These are phyloP conservation scores for Aspergillus intermedius DNA, from an alignment of 2,329 filamentous ascomycete species.

Conservation along the genomic window DNA sequence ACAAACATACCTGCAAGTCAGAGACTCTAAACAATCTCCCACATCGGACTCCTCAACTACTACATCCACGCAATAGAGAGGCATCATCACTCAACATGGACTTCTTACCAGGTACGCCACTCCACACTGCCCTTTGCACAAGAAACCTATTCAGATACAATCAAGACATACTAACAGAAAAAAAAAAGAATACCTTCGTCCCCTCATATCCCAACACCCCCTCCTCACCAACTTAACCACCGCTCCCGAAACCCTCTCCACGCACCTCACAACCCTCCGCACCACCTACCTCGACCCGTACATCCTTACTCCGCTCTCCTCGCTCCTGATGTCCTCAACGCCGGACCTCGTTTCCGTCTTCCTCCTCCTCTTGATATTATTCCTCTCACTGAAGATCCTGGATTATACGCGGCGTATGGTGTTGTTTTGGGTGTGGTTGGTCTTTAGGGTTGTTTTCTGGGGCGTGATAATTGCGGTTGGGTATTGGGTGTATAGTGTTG, in stretches of 20 bases:
- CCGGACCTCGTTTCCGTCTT: constrained; percentile 32
- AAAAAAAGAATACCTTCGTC: constrained; percentile 16
- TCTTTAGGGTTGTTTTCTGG: constrained; percentile 60
- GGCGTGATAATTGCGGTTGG: constrained; percentile 49
- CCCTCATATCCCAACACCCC: constrained; percentile 10
- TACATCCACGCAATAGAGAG: not conserved
- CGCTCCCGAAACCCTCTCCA: constrained; percentile 9
- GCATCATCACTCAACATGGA: constrained; percentile 8
- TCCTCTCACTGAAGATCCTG: constrained; percentile 59
- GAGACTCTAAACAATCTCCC: no score
- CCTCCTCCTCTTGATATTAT: constrained; percentile 54
- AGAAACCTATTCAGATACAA: not conserved
- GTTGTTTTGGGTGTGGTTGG: constrained; percentile 68
- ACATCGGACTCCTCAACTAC: not conserved
- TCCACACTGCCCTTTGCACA: not conserved
- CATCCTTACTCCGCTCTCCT: constrained; percentile 36
- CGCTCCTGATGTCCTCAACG: constrained; percentile 27
- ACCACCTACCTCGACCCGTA: constrained; percentile 44
- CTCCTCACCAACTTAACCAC: constrained; percentile 12
- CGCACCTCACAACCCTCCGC: constrained; percentile 21
- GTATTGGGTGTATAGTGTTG: constrained; percentile 48
- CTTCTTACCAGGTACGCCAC: constrained; percentile 13
- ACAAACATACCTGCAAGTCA: no score
- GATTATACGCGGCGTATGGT: constrained; percentile 66
- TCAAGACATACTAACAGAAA: constrained; percentile 3